Evolutionary conservation across 164 flowering plant species (phyloP).

Genomic region (Stephania japonica): DNA sequence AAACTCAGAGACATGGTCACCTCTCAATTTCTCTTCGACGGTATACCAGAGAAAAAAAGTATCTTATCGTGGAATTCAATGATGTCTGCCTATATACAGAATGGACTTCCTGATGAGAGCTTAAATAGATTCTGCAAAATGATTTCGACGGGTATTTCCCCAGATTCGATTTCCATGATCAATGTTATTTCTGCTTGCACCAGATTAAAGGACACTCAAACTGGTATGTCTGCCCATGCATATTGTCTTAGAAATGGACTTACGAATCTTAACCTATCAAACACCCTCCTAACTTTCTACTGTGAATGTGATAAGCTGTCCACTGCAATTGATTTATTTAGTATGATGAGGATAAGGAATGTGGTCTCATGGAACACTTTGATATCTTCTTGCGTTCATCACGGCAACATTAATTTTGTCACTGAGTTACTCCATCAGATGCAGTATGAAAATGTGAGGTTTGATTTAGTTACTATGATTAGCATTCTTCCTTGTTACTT

Average conservation of each 20-base stretch:
- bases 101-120: slow-evolving; percentile 21
- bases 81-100: slow-evolving; percentile 17
- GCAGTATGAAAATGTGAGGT: slow-evolving; percentile 32
- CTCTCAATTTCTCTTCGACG: slow-evolving; percentile 12
- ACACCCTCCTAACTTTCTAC: slow-evolving; percentile 49
- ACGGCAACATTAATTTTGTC: slow-evolving; percentile 24
- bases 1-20: slow-evolving; percentile 17
- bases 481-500: slow-evolving; percentile 37
- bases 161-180: slow-evolving; percentile 39
- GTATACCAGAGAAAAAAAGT: slow-evolving; percentile 15
- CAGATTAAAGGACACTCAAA: slow-evolving; percentile 21
- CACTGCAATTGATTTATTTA: slow-evolving; percentile 30
- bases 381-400: slow-evolving; percentile 38
- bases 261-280: slow-evolving; percentile 28
- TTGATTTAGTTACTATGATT: slow-evolving; percentile 46
- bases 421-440: slow-evolving; percentile 28
- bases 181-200: slow-evolving; percentile 43
- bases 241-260: slow-evolving; percentile 31
- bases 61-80: slow-evolving; percentile 19
- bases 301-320: slow-evolving; percentile 26
- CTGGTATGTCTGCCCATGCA: slow-evolving; percentile 50
- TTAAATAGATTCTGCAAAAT: slow-evolving; percentile 31
- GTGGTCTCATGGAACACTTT: slow-evolving; percentile 53
- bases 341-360: slow-evolving; percentile 29
- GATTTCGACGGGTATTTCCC: slow-evolving; percentile 32